Evolutionary conservation across 2,329 filamentous ascomycete genomes (phyloP).

Genomic region (Fusarium globosum): DNA sequence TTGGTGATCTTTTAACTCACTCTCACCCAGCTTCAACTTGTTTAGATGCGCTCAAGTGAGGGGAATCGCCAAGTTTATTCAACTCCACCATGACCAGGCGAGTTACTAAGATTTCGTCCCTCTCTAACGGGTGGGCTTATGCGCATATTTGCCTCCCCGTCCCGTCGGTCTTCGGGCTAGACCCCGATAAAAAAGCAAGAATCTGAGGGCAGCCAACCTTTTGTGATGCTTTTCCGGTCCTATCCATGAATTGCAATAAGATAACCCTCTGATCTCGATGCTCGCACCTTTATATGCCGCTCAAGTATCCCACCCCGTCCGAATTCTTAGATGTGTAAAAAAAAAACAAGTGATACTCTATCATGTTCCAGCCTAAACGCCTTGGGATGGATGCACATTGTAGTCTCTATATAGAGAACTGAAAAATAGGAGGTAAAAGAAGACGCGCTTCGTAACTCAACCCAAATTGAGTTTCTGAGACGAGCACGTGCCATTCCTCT

Average conservation of each 20-base stretch:
- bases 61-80: constrained; percentile 38
- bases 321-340: constrained; percentile 39
- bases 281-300: constrained; percentile 40
- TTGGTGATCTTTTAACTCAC: constrained; percentile 1
- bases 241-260: constrained; percentile 23
- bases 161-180: constrained; percentile 14
- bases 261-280: constrained; percentile 27
- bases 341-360: constrained; percentile 41
- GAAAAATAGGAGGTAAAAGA: constrained; percentile 21
- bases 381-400: constrained; percentile 44
- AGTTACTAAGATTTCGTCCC: constrained; percentile 28
- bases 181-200: constrained; percentile 29
- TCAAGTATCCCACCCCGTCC: constrained; percentile 33
- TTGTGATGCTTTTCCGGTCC: constrained; percentile 26
- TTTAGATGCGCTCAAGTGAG: constrained; percentile 31
- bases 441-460: constrained; percentile 4
- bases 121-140: constrained; percentile 27
- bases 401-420: constrained; percentile 34
- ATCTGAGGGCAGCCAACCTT: constrained; percentile 22
- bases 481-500: constrained; percentile 16
- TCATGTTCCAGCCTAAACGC: constrained; percentile 49
- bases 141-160: constrained; percentile 26
- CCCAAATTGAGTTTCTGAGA: constrained; percentile 2
- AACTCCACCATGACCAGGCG: constrained; percentile 28
- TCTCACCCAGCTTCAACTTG: constrained; percentile 4